Evolutionary conservation across 2,329 filamentous ascomycete genomes (phyloP).

Genomic region (Alternaria alternata): DNA sequence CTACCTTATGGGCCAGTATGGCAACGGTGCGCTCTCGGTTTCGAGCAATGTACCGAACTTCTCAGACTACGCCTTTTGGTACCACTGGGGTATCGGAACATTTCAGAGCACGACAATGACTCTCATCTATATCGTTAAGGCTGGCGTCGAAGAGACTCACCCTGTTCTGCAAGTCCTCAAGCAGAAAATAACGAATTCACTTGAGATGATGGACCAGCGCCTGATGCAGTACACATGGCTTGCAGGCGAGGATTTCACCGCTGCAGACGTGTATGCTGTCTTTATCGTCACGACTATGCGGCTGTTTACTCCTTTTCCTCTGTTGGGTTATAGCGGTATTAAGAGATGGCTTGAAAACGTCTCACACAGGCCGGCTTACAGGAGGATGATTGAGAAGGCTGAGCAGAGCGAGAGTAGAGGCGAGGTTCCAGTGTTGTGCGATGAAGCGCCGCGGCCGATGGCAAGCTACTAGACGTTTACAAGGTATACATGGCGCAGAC

Average conservation of each 20-base stretch:
- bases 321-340: not conserved
- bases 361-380: not conserved
- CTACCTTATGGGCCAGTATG: conserved; percentile 64
- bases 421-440: not conserved
- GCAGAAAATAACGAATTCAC: not conserved
- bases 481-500: no score
- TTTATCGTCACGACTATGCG: conserved; percentile 68
- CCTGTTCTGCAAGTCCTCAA: not conserved
- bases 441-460: not conserved
- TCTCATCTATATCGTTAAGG: conserved; percentile 34
- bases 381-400: not conserved
- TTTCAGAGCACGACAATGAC: conserved; percentile 47
- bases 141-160: not conserved
- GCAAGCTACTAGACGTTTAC: not conserved
- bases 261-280: conserved; percentile 69
- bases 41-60: conserved; percentile 48
- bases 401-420: not conserved
- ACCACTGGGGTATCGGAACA: conserved; percentile 60
- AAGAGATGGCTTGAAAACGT: not conserved
- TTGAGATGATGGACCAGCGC: conserved; percentile 33
- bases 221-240: conserved; percentile 61
- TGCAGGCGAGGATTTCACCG: conserved; percentile 67
- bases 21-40: conserved; percentile 55
- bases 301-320: conserved; percentile 28
- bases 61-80: conserved; percentile 68